Evolutionary conservation across 2,329 filamentous ascomycete species (phyloP).

Genomic region (Penicillium sp.): DNA sequence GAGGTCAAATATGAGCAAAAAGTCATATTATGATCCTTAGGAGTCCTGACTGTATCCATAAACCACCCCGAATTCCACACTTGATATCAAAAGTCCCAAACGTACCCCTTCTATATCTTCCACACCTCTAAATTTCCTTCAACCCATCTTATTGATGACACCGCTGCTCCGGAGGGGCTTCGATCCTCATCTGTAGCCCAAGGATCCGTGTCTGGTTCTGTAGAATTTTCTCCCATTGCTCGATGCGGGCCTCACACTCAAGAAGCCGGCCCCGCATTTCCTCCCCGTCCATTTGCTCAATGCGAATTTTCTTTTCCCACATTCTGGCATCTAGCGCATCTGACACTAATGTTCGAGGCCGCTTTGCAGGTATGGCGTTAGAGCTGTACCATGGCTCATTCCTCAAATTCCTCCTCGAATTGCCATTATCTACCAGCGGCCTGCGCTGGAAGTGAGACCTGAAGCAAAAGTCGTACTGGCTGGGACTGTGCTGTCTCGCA

Average conservation of each 20-base stretch:
- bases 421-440: not conserved
- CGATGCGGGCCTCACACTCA: constrained; percentile 27
- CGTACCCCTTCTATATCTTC: not conserved
- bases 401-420: not conserved
- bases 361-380: not conserved
- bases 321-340: not conserved
- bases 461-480: not conserved
- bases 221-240: constrained; percentile 25
- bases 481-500: not conserved
- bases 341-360: not conserved
- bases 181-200: constrained; percentile 17
- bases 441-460: not conserved
- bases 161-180: not conserved
- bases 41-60: not conserved
- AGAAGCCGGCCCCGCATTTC: constrained; percentile 31
- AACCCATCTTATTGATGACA: not conserved
- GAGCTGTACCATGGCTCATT: not conserved
- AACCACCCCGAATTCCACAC: not conserved
- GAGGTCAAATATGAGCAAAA: not conserved
- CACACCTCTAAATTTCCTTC: not conserved
- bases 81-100: not conserved
- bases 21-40: not conserved
- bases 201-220: constrained; percentile 19
- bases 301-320: constrained; percentile 12
- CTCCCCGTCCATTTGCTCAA: constrained; percentile 17